Conservation (phyloP, 1,284 basidiomycete genomes). For the Exobasidium cylindrosporum region DNA sequence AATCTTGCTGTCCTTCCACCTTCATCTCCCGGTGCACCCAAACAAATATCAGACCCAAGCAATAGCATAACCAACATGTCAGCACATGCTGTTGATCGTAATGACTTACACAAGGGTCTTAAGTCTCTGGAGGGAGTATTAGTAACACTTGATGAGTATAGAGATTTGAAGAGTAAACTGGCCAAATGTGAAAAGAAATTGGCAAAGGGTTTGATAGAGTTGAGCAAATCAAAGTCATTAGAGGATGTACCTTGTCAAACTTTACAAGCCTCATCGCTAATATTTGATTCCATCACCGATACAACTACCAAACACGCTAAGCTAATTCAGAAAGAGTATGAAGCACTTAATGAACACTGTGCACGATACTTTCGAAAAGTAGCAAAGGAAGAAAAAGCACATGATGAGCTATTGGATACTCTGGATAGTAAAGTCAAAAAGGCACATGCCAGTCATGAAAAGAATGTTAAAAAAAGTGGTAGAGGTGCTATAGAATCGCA, state of each 20-base stretch:
- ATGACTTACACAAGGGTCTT: constrained; percentile 49
- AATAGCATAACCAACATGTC: not conserved
- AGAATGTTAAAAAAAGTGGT: constrained; percentile 36
- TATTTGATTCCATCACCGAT: constrained; percentile 46
- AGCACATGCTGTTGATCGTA: constrained; percentile 29
- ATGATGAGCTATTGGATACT: constrained; percentile 43
- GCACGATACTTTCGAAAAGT: constrained; percentile 52
- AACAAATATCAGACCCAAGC: not conserved
- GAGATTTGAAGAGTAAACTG: constrained; percentile 37
- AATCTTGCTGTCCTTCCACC: not conserved
- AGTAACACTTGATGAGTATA: constrained; percentile 51
- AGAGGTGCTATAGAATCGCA: constrained; percentile 38
- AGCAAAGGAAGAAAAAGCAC: constrained; percentile 50
- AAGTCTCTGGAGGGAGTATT: constrained; percentile 47
- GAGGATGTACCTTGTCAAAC: constrained; percentile 40
- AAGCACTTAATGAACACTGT: constrained; percentile 48
- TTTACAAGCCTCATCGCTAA: constrained; percentile 30
- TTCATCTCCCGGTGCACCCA: not conserved
- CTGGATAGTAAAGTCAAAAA: constrained; percentile 53
- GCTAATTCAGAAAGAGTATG: constrained; percentile 49
- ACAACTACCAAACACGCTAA: constrained; percentile 44
- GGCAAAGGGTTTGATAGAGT: constrained; percentile 37
- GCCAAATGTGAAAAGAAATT: constrained; percentile 51
- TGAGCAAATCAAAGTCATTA: constrained; percentile 40
- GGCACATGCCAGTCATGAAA: constrained; percentile 49